Base-by-base conservation (phyloP, 495 filamentous ascomycete genomes). In the Hyaloscypha bicolor region DNA sequence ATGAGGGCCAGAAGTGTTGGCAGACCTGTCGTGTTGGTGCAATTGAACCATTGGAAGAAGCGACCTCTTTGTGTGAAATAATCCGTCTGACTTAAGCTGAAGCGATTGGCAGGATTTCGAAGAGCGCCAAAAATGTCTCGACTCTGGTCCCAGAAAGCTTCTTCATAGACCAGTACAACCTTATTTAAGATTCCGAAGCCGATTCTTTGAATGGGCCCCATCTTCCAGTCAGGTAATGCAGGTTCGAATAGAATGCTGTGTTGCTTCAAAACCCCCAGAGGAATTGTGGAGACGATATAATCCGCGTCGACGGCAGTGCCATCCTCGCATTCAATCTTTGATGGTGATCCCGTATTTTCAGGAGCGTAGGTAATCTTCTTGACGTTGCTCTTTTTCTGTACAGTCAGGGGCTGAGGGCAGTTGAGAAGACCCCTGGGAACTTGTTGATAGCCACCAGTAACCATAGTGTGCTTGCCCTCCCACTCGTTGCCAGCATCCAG, bases 31-130 rank as follows among this genome's bases (percentile, higher is more conserved):
- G 92, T 96, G 66, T 92, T 91, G 65, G 93, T 88, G 65, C 92
- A 91, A 74, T 99, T 98, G 87, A 96, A 98, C 85, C 97, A 97
- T 71, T 98, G 86, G 72, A 97, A 99, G 80, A 95, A 97, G 11
- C 94, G 89, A 21, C 95, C 95, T 35, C 84, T 78, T 51, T 85
- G 80, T 16, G 79, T 76, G 59, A 83, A 74, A 62, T 86, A 86
- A 51, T 87, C 83, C 14, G 76, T 76, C 64, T 86, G 83, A 45
- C 82, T 80, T 22, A 83, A 70, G 63, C 81, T 87, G 70, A 82
- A 79, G 8, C 80, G 76, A 70, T 83, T 82, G 6, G 75, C 67
- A 22, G 84, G 89, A 67, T 92, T 89, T 31, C 94, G 87, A 35
- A 98, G 82, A 35, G 97, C 85, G 9, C 95, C 95, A 73, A 98